phyloP scores from a whole-genome alignment of 1,284 basidiomycete genomes.

The Cutaneotrichosporon spelunceum region DNA sequence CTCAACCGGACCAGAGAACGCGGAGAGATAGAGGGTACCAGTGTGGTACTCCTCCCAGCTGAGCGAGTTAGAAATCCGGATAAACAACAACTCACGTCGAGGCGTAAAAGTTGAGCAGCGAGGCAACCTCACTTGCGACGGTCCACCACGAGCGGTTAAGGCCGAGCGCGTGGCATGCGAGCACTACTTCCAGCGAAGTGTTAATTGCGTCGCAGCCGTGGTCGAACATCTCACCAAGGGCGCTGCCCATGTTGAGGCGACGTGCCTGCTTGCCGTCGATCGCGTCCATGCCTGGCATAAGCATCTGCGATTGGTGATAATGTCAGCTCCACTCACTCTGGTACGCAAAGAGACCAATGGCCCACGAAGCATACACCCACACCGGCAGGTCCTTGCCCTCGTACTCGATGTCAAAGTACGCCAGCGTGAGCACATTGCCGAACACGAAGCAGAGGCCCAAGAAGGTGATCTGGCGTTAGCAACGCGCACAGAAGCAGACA shows the following conservation, averaged over 20 bases:
- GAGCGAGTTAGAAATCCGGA: background rate
- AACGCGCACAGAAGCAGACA: background rate
- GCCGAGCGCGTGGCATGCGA: conserved; percentile 80
- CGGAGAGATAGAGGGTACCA: conserved; percentile 81
- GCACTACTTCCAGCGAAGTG: conserved; percentile 86
- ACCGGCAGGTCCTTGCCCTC: conserved; percentile 64
- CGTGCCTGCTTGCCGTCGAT: conserved; percentile 83
- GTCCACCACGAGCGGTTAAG: conserved; percentile 95
- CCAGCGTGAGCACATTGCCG: conserved; percentile 76
- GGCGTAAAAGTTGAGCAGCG: conserved; percentile 90
- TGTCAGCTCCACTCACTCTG: conserved; percentile 72
- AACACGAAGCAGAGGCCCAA: conserved; percentile 77
- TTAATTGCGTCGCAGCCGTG: conserved; percentile 92
- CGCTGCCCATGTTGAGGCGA: conserved; percentile 91
- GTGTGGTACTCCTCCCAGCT: conserved; percentile 96
- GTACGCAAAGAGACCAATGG: conserved; percentile 83
- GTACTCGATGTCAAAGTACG: conserved; percentile 77
- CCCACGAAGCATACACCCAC: conserved; percentile 90
- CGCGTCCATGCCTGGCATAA: conserved; percentile 51
- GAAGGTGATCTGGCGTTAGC: conserved; percentile 65
- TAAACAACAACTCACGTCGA: conserved; percentile 32
- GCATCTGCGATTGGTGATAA: conserved; percentile 59
- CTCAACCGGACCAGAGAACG: conserved; percentile 93
- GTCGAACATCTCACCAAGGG: conserved; percentile 85
- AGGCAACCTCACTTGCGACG: conserved; percentile 77